Evolutionary conservation across 768 basidiomycete species (phyloP).

Genomic region (Glaciozyma antarctica): DNA sequence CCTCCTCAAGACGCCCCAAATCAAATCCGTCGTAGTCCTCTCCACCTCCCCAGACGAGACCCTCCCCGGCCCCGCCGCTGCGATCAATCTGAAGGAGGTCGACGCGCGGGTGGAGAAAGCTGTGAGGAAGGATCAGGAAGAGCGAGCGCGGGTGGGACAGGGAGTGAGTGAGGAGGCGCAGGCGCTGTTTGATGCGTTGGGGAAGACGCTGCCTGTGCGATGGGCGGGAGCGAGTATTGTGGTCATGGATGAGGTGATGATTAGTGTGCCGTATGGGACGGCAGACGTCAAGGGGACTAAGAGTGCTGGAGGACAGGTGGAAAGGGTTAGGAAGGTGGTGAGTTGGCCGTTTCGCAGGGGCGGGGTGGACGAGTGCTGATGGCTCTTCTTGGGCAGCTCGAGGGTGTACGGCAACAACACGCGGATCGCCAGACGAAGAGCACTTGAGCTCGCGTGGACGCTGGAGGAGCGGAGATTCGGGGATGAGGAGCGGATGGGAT

Average conservation of each 20-base stretch:
- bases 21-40: constrained; percentile 14
- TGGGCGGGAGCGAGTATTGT: constrained; percentile 26
- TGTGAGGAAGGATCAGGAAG: background rate
- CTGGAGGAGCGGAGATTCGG: too few species aligned
- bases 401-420: too few species aligned
- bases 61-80: constrained; percentile 1
- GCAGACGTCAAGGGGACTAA: constrained; percentile 9
- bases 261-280: constrained; percentile 18
- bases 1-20: constrained; percentile 21
- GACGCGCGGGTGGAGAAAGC: constrained; percentile 2
- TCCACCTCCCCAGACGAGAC: constrained; percentile 3
- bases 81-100: background rate
- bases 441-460: too few species aligned
- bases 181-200: constrained; percentile 25
- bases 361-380: too few species aligned
- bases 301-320: background rate
- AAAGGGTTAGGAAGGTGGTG: background rate
- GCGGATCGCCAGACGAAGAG: too few species aligned
- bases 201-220: constrained; percentile 26
- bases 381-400: too few species aligned
- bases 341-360: background rate
- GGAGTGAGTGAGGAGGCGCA: constrained; percentile 19
- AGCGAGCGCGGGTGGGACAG: constrained; percentile 6
- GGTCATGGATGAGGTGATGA: constrained; percentile 33
- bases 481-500: too few species aligned